Percentiles rank a stretch among this genome's conserved stretches.
Evolutionary conservation across 2,329 filamentous ascomycete species (phyloP).

Genomic region (Escovopsis weberi): DNA sequence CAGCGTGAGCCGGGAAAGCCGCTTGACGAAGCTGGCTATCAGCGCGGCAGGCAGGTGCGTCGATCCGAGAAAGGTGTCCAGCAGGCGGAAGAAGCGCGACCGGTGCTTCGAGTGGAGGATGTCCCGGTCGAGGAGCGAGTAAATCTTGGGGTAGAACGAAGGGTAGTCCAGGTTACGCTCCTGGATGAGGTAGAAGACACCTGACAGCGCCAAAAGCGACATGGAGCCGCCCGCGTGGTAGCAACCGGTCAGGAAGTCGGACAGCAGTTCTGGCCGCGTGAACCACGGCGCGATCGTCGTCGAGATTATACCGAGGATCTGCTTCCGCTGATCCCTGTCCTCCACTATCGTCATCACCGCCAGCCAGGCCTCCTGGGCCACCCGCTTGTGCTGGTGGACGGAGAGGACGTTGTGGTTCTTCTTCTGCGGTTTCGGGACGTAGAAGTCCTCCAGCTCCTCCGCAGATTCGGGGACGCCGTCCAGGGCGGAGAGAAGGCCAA

Average conservation of each 20-base stretch:
- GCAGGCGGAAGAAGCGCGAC: conserved; percentile 79
- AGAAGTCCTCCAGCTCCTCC: conserved; percentile 56
- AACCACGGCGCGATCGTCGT: conserved; percentile 81
- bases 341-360: conserved; percentile 55
- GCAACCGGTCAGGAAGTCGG: conserved; percentile 93
- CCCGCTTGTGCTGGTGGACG: conserved; percentile 56
- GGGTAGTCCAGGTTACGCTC: conserved; percentile 93
- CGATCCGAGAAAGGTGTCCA: conserved; percentile 81
- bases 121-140: conserved; percentile 74
- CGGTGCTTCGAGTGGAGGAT: conserved; percentile 90
- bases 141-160: conserved; percentile 84
- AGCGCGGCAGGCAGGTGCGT: conserved; percentile 84
- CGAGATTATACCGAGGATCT: conserved; percentile 59
- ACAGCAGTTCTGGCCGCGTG: conserved; percentile 69
- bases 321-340: conserved; percentile 62
- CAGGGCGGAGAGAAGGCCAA: conserved; percentile 50
- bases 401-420: conserved; percentile 53
- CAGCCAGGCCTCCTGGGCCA: conserved; percentile 78
- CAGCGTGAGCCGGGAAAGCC: conserved; percentile 71
- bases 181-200: conserved; percentile 88
- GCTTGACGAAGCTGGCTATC: conserved; percentile 92
- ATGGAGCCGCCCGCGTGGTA: conserved; percentile 78
- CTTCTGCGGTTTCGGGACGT: conserved; percentile 47
- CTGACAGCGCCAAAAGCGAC: conserved; percentile 76
- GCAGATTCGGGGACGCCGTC: conserved; percentile 55